Evolutionary conservation across 257 asterid genomes (phyloP), one percentile per base, ranked within the genome.

Genomic region (Anisodus acutangulus): DNA sequence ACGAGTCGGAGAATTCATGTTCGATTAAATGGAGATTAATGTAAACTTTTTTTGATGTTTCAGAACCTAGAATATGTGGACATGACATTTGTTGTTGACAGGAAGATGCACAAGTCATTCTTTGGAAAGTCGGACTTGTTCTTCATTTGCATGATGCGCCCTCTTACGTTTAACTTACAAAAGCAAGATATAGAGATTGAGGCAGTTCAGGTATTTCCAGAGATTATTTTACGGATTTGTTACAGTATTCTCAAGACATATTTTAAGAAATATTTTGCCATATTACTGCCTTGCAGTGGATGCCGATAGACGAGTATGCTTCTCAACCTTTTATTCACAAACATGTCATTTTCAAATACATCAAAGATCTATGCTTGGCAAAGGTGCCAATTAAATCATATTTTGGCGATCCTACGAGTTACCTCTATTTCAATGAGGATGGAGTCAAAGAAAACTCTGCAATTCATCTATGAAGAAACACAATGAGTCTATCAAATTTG

Each of bases 151-250:
- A 88, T 85, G 93, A 17, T 93, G 86, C 88, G 87, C 54, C 97
- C 97, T 43, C 80, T 90, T 76, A 89, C 96, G 43, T 88, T 87
- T 16, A 91, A 90, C 86, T 92, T 92, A 82, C 85, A 86, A 82
- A 92, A 87, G 88, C 97, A 93, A 84, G 96, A 91, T 80, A 89
- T 92, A 6, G 97, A 93, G 85, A 93, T 93, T 63, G 97, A 92
- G 63, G 97, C 87, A 37, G 96, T 93, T 35, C 89, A 90, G 96
- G 97, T 93, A 90, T 82, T 17, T 19, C 47, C 26, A 22, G 59
- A 8, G 59, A 8, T 49, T 17, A 45, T 39, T 9, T 39, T 71
- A 71, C 6, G 15, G 31, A 16, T 16, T 17, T 17, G 80, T 72
- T 41, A 16, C 57, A 45, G 26, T 41, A 16, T 26, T 45, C 16